Evolutionary conservation across 2,329 filamentous ascomycete species (phyloP).

Genomic region (Colletotrichum euphorbiae): DNA sequence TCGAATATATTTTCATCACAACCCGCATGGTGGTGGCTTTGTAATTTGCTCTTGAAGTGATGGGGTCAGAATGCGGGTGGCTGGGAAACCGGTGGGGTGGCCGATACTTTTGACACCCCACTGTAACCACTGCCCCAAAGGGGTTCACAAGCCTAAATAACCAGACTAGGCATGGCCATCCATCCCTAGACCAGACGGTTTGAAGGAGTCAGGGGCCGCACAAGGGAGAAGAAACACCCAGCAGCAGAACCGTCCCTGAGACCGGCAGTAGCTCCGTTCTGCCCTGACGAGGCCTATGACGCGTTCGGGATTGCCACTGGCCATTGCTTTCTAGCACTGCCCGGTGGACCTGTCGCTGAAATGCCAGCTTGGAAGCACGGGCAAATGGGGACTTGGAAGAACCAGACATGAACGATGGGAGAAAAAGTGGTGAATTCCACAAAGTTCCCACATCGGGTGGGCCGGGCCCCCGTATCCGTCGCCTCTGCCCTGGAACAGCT

Average conservation of each 20-base stretch:
- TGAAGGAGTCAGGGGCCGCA: background rate
- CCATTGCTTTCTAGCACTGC: slow-evolving; percentile 24
- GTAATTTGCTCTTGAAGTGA: too few relatives aligned
- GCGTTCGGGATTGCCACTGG: slow-evolving; percentile 31
- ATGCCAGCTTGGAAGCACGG: slow-evolving; percentile 12
- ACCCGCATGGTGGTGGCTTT: too few relatives aligned
- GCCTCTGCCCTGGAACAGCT: slow-evolving; percentile 23
- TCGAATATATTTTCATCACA: too few relatives aligned
- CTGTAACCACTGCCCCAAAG: background rate
- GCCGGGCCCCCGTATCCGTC: slow-evolving; percentile 16
- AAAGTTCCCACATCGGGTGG: slow-evolving; percentile 30
- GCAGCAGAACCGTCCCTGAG: background rate
- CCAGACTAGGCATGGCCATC: too few relatives aligned
- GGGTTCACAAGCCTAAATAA: background rate
- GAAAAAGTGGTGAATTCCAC: slow-evolving; percentile 13
- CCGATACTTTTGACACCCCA: too few relatives aligned
- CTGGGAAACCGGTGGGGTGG: too few relatives aligned
- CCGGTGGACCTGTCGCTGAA: slow-evolving; percentile 17
- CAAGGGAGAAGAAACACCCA: background rate
- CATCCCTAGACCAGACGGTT: slow-evolving; percentile 11
- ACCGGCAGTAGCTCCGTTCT: slow-evolving; percentile 8
- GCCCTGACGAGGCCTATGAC: slow-evolving; percentile 38
- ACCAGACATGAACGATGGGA: background rate
- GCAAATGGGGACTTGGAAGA: background rate
- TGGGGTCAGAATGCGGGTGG: too few relatives aligned